phyloP scores from a whole-genome alignment of 2,329 filamentous ascomycete species.

The Herpotrichia juniperi region DNA sequence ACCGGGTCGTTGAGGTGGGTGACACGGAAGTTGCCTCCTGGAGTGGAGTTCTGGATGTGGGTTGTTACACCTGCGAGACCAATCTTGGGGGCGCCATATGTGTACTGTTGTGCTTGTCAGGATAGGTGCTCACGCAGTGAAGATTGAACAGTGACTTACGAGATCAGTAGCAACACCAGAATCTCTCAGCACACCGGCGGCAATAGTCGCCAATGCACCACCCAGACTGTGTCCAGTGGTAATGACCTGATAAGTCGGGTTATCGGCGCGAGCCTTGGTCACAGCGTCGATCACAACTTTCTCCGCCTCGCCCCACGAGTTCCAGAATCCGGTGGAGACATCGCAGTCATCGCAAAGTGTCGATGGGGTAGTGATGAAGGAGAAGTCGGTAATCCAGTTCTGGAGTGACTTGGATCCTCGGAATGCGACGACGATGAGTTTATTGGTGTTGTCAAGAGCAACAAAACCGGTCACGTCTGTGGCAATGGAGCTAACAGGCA shows the following conservation, averaged over 20 bases:
- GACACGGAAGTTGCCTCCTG: slow-evolving; percentile 64
- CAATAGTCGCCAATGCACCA: slow-evolving; percentile 67
- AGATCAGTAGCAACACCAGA: slow-evolving; percentile 59
- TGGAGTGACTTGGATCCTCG: slow-evolving; percentile 64
- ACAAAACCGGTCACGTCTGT: slow-evolving; percentile 56
- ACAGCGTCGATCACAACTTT: slow-evolving; percentile 52
- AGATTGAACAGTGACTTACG: slow-evolving; percentile 21
- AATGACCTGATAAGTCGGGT: slow-evolving; percentile 62
- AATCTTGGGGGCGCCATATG: slow-evolving; percentile 70
- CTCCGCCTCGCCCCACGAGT: slow-evolving; percentile 63
- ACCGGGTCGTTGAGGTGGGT: slow-evolving; percentile 73
- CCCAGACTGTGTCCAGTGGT: slow-evolving; percentile 74
- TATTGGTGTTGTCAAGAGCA: slow-evolving; percentile 53
- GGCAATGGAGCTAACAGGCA: slow-evolving; percentile 28
- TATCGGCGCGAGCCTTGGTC: slow-evolving; percentile 47
- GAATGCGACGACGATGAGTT: slow-evolving; percentile 65
- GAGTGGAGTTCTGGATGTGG: slow-evolving; percentile 61
- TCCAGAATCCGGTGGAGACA: slow-evolving; percentile 64
- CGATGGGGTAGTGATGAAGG: slow-evolving; percentile 50
- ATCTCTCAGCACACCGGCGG: slow-evolving; percentile 61
- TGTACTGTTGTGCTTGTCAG: slow-evolving; percentile 61
- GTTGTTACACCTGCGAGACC: slow-evolving; percentile 63
- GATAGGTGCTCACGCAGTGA: no score
- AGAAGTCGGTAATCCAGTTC: slow-evolving; percentile 66
- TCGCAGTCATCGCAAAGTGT: slow-evolving; percentile 55